These are phyloP conservation scores for Elsinoe fawcettii DNA, from an alignment of 2,329 filamentous ascomycete genomes.

Conservation along the genomic window DNA sequence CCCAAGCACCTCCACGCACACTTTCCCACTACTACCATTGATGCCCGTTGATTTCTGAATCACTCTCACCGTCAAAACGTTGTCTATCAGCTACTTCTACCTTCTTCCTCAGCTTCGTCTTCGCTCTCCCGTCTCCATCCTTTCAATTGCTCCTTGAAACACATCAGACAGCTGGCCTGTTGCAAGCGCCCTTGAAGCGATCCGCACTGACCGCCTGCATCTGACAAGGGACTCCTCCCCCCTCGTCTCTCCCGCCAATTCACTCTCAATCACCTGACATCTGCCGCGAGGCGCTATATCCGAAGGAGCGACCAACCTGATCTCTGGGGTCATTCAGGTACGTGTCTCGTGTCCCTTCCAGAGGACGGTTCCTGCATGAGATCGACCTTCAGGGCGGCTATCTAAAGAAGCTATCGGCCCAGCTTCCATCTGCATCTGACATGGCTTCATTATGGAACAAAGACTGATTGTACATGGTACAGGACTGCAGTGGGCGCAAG, in stretches of 20 bases:
- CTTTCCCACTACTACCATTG: background rate
- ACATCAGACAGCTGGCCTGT: conserved; percentile 12
- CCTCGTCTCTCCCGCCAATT: background rate
- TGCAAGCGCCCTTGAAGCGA: conserved; percentile 7
- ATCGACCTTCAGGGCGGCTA: conserved; percentile 3
- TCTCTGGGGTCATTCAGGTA: background rate
- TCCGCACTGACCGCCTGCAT: conserved; percentile 13
- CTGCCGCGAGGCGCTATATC: background rate
- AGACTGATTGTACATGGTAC: background rate
- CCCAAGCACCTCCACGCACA: conserved; percentile 7
- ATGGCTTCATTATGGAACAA: conserved; percentile 12
- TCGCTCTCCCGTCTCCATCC: background rate
- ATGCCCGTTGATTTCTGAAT: conserved; percentile 11
- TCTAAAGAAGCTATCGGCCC: conserved; percentile 2
- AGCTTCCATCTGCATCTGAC: conserved; percentile 6
- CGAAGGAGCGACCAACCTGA: conserved; percentile 4
- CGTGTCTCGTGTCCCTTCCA: conserved; percentile 11
- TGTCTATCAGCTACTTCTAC: conserved; percentile 1
- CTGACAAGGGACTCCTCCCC: background rate
- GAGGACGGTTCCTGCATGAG: background rate
- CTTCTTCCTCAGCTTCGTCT: conserved; percentile 1
- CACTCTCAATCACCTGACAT: background rate
- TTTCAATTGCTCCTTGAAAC: conserved; percentile 11
- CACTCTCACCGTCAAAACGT: conserved; percentile 4
- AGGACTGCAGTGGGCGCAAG: conserved; percentile 2